Evolutionary conservation across 1,284 basidiomycete genomes (phyloP).

Genomic region (Tilletia walkeri): DNA sequence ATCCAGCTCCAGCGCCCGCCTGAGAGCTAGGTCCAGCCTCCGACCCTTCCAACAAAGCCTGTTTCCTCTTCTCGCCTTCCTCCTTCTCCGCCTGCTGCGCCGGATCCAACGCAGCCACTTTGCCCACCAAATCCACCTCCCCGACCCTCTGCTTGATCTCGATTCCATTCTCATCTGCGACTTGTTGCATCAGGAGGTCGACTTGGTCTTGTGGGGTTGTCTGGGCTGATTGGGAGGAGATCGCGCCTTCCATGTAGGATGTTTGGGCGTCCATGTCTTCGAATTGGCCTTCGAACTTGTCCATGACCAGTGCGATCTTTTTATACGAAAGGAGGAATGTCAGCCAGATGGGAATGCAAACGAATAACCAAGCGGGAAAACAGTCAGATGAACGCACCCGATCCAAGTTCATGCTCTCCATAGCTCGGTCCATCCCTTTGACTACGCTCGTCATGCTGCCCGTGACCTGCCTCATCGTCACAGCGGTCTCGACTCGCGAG

Average conservation of each 20-base stretch:
- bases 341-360: background rate
- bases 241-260: conserved; percentile 95
- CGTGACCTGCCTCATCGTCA: conserved; percentile 83
- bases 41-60: conserved; percentile 47
- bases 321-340: background rate
- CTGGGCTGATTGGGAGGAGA: conserved; percentile 86
- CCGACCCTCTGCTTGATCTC: conserved; percentile 86
- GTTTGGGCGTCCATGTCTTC: conserved; percentile 97
- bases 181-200: conserved; percentile 84
- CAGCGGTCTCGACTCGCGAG: conserved; percentile 95
- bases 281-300: conserved; percentile 97
- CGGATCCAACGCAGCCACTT: conserved; percentile 53
- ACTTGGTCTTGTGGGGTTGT: conserved; percentile 97
- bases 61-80: conserved; percentile 49
- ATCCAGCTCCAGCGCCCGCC: background rate
- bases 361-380: background rate
- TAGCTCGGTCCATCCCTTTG: conserved; percentile 96
- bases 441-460: conserved; percentile 96
- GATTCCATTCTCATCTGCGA: conserved; percentile 95
- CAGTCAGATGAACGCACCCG: conserved; percentile 64
- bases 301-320: conserved; percentile 97
- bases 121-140: conserved; percentile 67
- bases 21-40: background rate
- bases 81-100: conserved; percentile 28
- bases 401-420: conserved; percentile 99